Evolutionary conservation across 1,284 basidiomycete species (phyloP).

Genomic region (Papiliotrema laurentii): DNA sequence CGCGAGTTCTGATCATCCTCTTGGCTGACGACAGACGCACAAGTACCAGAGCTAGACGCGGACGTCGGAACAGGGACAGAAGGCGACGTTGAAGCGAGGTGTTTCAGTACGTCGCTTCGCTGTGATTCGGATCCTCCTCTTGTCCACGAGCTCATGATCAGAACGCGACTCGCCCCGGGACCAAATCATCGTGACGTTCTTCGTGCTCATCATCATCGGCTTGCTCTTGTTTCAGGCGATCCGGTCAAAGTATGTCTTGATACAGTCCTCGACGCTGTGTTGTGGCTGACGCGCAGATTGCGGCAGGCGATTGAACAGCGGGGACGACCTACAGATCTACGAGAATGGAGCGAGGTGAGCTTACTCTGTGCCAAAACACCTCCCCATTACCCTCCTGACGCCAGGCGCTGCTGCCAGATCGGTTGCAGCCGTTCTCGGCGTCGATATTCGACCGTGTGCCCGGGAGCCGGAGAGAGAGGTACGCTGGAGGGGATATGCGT

Average conservation of each 20-base stretch:
- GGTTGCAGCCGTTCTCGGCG: conserved; percentile 3
- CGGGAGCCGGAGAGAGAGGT: not conserved
- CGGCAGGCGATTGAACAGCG: conserved; percentile 34
- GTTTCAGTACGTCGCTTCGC: conserved; percentile 70
- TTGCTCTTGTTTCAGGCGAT: conserved; percentile 77
- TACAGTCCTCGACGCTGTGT: not conserved
- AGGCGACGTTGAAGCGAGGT: conserved; percentile 89
- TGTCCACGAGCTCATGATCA: conserved; percentile 31
- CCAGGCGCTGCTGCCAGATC: conserved; percentile 4
- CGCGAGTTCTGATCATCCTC: too few relatives aligned
- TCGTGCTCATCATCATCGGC: conserved; percentile 76
- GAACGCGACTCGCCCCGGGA: conserved; percentile 84
- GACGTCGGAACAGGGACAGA: conserved; percentile 94
- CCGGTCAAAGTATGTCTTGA: conserved; percentile 49
- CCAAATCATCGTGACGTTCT: conserved; percentile 83
- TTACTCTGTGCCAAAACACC: not conserved
- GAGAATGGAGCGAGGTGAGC: conserved; percentile 38
- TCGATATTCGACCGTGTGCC: conserved; percentile 5
- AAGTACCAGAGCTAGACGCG: conserved; percentile 76
- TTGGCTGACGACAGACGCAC: conserved; percentile 58
- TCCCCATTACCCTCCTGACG: not conserved
- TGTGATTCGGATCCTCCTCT: not conserved
- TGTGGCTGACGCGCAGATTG: conserved; percentile 16
- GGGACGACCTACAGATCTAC: conserved; percentile 38
- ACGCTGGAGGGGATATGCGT: not conserved